phyloP scores from a whole-genome alignment of 225 moss, liverwort and hornwort genomes.

The Takakia lepidozioides region DNA sequence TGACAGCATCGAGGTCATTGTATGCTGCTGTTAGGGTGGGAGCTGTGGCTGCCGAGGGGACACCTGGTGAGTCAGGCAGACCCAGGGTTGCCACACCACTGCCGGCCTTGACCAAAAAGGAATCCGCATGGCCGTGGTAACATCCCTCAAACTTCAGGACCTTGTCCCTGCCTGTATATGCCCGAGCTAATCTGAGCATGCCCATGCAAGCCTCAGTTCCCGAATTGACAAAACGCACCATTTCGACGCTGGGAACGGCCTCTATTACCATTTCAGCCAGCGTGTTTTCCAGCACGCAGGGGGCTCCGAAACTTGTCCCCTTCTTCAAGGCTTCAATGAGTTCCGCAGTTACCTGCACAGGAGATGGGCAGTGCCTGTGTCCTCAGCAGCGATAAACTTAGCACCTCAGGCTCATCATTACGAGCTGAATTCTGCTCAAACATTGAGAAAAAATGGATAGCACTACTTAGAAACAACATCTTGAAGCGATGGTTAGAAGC shows the following conservation, averaged over 20 bases:
- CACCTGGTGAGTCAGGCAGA: constrained; percentile 93
- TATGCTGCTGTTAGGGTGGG: constrained; percentile 79
- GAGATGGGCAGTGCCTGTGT: no score
- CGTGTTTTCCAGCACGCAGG: constrained; percentile 72
- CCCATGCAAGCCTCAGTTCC: constrained; percentile 98
- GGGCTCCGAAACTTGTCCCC: constrained; percentile 94
- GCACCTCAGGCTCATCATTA: no score
- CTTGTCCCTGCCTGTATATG: constrained; percentile 85
- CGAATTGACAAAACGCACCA: constrained; percentile 97
- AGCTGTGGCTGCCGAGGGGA: constrained; percentile 63
- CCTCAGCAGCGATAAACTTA: no score
- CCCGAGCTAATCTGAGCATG: constrained; percentile 80
- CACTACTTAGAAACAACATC: no score
- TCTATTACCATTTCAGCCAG: constrained; percentile 91
- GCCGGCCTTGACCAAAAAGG: constrained; percentile 94
- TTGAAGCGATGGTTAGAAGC: no score
- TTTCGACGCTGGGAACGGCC: constrained; percentile 92
- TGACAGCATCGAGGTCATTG: constrained; percentile 83
- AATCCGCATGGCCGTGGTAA: constrained; percentile 95
- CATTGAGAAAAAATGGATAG: no score
- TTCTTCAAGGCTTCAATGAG: constrained; percentile 83
- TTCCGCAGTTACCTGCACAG: constrained; percentile 65
- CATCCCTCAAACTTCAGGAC: constrained; percentile 94
- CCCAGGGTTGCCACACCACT: constrained; percentile 95
- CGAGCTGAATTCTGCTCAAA: no score